Evolutionary conservation across 257 asterid species (phyloP).

Genomic region (Nicotiana tabacum): DNA sequence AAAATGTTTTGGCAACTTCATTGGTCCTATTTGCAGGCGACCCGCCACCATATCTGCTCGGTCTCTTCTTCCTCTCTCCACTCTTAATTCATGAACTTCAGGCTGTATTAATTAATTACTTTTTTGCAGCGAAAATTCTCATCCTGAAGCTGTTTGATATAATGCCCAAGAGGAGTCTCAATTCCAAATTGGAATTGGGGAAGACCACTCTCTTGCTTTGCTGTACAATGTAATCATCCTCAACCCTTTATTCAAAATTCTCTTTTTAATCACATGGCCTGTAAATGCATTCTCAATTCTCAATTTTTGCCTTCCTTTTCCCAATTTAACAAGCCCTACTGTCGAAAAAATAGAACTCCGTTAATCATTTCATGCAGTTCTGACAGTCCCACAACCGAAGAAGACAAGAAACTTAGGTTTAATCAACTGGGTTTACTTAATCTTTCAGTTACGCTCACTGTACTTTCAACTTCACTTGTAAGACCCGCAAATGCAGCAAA

Average conservation of each 20-base stretch:
- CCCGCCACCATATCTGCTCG: constrained; percentile 4
- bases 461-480: constrained; percentile 64
- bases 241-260: not conserved
- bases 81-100: not conserved
- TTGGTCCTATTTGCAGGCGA: not conserved
- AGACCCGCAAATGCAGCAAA: constrained; percentile 60
- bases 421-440: constrained; percentile 40
- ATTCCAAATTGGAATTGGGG: not conserved
- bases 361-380: constrained; percentile 34
- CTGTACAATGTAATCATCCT: constrained; percentile 11
- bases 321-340: constrained; percentile 15
- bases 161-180: not conserved
- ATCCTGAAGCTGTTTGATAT: not conserved
- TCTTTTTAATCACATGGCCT: constrained; percentile 22
- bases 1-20: not conserved
- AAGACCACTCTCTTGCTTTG: not conserved
- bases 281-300: constrained; percentile 34
- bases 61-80: not conserved
- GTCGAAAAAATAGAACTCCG: constrained; percentile 27
- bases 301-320: constrained; percentile 36
- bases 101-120: not conserved
- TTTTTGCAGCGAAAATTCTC: not conserved
- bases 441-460: constrained; percentile 60
- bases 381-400: constrained; percentile 22
- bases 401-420: constrained; percentile 31